Base-by-base conservation (phyloP, 2,329 filamentous ascomycete species). In the Verticillium isaacii region DNA sequence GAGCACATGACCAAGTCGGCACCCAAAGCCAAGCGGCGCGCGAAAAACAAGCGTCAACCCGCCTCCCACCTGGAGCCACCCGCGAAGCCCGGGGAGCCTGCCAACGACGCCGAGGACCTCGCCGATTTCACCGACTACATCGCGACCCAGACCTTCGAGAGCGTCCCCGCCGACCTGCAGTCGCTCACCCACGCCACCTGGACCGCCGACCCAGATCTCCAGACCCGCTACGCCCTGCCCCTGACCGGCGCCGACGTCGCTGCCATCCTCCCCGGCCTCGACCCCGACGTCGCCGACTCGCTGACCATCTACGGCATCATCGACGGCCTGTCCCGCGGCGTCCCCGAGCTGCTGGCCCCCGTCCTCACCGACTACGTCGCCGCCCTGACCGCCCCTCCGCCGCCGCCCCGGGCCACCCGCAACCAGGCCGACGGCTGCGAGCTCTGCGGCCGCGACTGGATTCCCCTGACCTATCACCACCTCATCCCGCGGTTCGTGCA, bases 61-160 rank as follows among this genome's bases (percentile, higher is more conserved):
- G 37, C 56, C 37, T 39, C 23, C 23, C 45, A 14, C n/a, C 15
- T 39, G 36, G 5, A 14, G 17, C 9, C n/a, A 2, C 14, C 37
- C 11, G 9, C 57, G 15, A 19, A n/a, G 17, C 56, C 4, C 45
- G 23, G 45, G 41, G 63, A 59, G 7, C n/a, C 57, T 32, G 52
- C 66, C 6, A 57, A 63, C 15, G 71, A 85, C 66, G 85, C 84
- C 5, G 88, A 89, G 67, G 91, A 93, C 60, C 76, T 95, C 25
- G 85, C 86, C 32, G 92, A 96, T 1, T 96, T 96, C 74, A 87
- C 91, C 60, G 88, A 93, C 78, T 95, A 93, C 73, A 82, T 95
- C 34, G 87, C 91, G 29, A 75, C 78, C 57, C 84, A 90, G 70
- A 85, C 89, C 60, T 96, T 94, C 73, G 75, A 80, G 5, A 79